A percentile compares a stretch with the other conserved stretches of the same genome.
Conservation (phyloP, 164 flowering plant genomes). For the Stephania japonica region DNA sequence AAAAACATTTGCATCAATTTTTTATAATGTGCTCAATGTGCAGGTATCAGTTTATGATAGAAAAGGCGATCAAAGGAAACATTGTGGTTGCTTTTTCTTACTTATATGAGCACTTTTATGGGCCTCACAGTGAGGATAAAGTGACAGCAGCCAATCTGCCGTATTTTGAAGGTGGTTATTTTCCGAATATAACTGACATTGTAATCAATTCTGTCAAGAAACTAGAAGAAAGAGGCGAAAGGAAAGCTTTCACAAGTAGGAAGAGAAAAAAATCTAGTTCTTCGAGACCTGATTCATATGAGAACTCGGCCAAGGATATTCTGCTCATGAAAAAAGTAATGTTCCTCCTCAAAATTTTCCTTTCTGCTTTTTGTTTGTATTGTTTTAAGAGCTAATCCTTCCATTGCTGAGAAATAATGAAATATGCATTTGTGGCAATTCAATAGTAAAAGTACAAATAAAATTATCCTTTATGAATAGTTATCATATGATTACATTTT, state of each 20-base stretch:
- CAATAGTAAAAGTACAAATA: background rate
- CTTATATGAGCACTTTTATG: constrained; percentile 48
- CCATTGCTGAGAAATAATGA: no score
- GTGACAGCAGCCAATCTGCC: constrained; percentile 64
- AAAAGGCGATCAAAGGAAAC: constrained; percentile 41
- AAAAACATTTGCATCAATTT: constrained; percentile 32
- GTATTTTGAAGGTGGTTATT: constrained; percentile 65
- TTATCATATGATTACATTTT: background rate
- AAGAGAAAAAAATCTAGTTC: constrained; percentile 10
- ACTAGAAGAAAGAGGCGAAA: constrained; percentile 17
- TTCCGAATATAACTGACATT: constrained; percentile 46
- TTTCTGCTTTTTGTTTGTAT: background rate
- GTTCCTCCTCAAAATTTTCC: background rate
- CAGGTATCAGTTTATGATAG: constrained; percentile 57
- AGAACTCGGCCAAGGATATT: constrained; percentile 75
- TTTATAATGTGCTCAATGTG: background rate
- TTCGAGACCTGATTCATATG: constrained; percentile 9
- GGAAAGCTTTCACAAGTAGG: constrained; percentile 19
- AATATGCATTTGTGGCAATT: background rate
- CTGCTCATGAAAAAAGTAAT: constrained; percentile 84
- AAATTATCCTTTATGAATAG: no score
- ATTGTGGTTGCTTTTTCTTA: constrained; percentile 40
- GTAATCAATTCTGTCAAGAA: constrained; percentile 24
- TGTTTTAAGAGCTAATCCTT: no score
- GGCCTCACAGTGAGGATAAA: constrained; percentile 27